phyloP scores from a whole-genome alignment of 352 stramenopile genomes.

The Thalassiosira ordinaria region DNA sequence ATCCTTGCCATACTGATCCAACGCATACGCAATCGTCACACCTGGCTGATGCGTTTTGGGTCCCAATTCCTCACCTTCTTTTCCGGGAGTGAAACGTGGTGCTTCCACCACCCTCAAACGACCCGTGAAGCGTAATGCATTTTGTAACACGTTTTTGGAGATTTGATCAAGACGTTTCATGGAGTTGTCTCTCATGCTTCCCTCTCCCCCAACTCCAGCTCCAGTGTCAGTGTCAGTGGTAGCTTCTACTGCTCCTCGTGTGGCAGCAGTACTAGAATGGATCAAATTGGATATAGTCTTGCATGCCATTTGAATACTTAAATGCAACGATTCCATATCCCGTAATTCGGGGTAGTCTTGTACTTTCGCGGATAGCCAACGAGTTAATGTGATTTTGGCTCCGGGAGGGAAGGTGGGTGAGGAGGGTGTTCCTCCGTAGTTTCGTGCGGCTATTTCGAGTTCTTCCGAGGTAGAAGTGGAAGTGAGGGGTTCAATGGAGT shows the following conservation, averaged over 20 bases:
- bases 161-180: slow-evolving; percentile 96
- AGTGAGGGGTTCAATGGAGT: neutral
- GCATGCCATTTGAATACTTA: slow-evolving; percentile 93
- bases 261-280: slow-evolving; percentile 49
- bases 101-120: slow-evolving; percentile 95
- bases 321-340: slow-evolving; percentile 74
- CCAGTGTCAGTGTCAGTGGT: too few relatives aligned
- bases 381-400: slow-evolving; percentile 55
- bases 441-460: slow-evolving; percentile 25
- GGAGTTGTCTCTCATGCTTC: slow-evolving; percentile 82
- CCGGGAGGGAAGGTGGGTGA: neutral
- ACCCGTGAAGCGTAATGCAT: slow-evolving; percentile 84
- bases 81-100: slow-evolving; percentile 88
- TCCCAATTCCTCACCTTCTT: slow-evolving; percentile 42
- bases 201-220: too few relatives aligned
- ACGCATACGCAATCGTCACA: slow-evolving; percentile 90
- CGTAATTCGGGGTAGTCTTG: slow-evolving; percentile 60
- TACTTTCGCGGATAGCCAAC: slow-evolving; percentile 54
- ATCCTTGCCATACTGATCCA: slow-evolving; percentile 68
- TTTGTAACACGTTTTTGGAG: slow-evolving; percentile 90
- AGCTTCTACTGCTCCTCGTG: too few relatives aligned
- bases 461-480: slow-evolving; percentile 12
- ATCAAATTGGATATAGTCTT: slow-evolving; percentile 96
- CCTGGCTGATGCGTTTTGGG: slow-evolving; percentile 71
- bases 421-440: neutral